Evolutionary conservation across 257 asterid genomes (phyloP).

Genomic region (Solanum lycopersicoides): DNA sequence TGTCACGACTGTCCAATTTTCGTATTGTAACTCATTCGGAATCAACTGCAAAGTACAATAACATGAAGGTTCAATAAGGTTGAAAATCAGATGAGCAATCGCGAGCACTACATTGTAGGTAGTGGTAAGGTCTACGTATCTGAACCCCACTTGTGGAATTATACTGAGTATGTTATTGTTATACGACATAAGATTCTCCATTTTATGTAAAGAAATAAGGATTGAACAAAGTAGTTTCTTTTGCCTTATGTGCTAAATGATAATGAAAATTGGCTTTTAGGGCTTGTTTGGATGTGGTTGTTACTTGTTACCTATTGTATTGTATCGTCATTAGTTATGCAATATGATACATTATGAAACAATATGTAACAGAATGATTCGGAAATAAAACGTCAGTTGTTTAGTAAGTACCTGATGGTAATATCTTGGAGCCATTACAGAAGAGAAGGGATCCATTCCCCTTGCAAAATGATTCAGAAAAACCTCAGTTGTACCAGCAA

Average conservation of each 20-base stretch:
- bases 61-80: background rate
- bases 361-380: background rate
- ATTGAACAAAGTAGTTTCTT: background rate
- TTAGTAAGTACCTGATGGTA: constrained; percentile 40
- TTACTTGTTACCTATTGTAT: background rate
- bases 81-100: background rate
- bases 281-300: background rate
- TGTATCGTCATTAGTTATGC: background rate
- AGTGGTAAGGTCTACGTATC: background rate
- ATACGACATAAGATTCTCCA: background rate
- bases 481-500: constrained; percentile 42
- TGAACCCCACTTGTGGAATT: background rate
- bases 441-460: constrained; percentile 55
- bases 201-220: background rate
- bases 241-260: background rate
- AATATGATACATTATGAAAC: background rate
- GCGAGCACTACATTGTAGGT: background rate
- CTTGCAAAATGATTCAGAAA: constrained; percentile 36
- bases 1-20: constrained; percentile 57
- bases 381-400: background rate
- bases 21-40: constrained; percentile 45
- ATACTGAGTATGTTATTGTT: background rate
- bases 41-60: constrained; percentile 28
- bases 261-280: background rate
- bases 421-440: constrained; percentile 55